A percentile compares a stretch with the other conserved stretches of the same genome.
Conservation (phyloP, 192 early-diverging fungal genomes). For the Neocallimastix lanati region DNA sequence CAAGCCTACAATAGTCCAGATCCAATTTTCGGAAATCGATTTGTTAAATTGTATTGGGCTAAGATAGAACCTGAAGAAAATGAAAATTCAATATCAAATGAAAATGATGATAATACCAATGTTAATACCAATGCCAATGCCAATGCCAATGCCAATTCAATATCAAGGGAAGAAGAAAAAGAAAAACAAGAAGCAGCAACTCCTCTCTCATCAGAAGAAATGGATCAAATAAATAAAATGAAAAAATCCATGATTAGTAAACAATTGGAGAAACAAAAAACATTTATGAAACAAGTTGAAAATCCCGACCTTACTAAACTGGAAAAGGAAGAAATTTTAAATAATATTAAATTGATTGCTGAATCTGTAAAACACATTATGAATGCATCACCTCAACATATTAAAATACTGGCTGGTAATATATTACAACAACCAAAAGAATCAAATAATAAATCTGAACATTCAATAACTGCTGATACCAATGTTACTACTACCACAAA, state of each 20-base stretch:
- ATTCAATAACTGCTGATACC: conserved; percentile 6
- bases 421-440: background rate
- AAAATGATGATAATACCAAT: background rate
- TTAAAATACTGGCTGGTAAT: background rate
- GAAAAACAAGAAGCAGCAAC: conserved; percentile 12
- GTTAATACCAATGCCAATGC: too few species aligned
- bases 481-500: too few species aligned
- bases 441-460: background rate
- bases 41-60: conserved; percentile 65
- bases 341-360: background rate
- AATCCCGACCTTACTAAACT: background rate
- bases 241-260: background rate
- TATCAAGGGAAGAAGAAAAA: background rate
- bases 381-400: background rate
- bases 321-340: background rate
- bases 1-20: conserved; percentile 55
- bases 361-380: background rate
- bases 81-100: background rate
- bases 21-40: conserved; percentile 66
- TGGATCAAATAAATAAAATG: background rate
- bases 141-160: too few species aligned
- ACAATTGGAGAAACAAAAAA: background rate
- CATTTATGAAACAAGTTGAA: background rate
- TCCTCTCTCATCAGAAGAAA: background rate
- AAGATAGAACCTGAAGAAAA: background rate